Conservation (phyloP, 1,284 basidiomycete species). For the Leccinum cinnamomeum region DNA sequence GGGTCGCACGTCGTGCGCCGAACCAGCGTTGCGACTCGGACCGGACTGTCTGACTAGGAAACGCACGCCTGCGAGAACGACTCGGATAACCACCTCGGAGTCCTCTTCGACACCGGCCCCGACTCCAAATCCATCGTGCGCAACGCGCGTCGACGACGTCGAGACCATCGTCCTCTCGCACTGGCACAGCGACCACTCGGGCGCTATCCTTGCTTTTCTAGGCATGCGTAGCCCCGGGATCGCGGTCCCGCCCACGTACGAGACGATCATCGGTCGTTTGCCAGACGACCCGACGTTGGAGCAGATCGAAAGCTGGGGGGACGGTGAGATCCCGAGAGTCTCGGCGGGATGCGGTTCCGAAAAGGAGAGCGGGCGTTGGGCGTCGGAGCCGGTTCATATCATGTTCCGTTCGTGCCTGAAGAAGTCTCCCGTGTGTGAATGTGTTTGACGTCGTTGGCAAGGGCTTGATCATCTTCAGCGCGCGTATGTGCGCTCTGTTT, state of each 20-base stretch:
- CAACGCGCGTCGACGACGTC: slow-evolving; percentile 54
- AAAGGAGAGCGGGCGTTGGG: slow-evolving; percentile 49
- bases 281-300: slow-evolving; percentile 73
- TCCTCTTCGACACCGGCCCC: slow-evolving; percentile 81
- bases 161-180: slow-evolving; percentile 72
- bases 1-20: slow-evolving; percentile 51
- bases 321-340: slow-evolving; percentile 75
- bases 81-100: slow-evolving; percentile 29
- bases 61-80: slow-evolving; percentile 32
- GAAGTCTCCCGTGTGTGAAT: not conserved
- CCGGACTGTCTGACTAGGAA: slow-evolving; percentile 33
- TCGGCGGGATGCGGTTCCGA: slow-evolving; percentile 68
- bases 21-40: not conserved
- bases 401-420: not conserved
- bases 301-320: slow-evolving; percentile 57
- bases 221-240: slow-evolving; percentile 54
- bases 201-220: slow-evolving; percentile 65
- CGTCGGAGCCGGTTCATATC: slow-evolving; percentile 55
- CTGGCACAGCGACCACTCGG: slow-evolving; percentile 85
- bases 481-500: slow-evolving; percentile 50
- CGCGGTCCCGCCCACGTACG: slow-evolving; percentile 56
- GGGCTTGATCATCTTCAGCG: slow-evolving; percentile 79
- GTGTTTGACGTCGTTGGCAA: slow-evolving; percentile 66
- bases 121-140: slow-evolving; percentile 70
- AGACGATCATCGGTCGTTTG: slow-evolving; percentile 58